Conservation (phyloP, 2,329 filamentous ascomycete species). For the Septoria petroselini region DNA sequence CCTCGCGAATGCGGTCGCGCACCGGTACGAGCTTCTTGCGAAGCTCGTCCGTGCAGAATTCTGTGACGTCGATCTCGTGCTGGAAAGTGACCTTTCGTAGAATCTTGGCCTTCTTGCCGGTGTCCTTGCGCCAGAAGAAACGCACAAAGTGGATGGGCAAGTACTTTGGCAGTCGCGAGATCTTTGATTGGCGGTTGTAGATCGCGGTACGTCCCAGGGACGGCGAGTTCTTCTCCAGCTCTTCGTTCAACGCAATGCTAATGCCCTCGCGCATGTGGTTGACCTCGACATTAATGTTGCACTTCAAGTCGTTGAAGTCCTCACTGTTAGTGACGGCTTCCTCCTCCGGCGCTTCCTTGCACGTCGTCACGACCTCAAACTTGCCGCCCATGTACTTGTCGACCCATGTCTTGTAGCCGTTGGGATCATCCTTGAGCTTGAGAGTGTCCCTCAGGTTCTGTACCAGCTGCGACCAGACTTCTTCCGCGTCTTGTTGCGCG, state of each 20-base stretch:
- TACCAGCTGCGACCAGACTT: conserved; percentile 95
- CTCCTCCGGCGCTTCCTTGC: conserved; percentile 80
- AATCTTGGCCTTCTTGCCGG: conserved; percentile 98
- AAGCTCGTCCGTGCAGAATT: conserved; percentile 92
- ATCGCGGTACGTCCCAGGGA: conserved; percentile 71
- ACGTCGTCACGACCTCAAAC: conserved; percentile 74
- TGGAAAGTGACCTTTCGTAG: conserved; percentile 98
- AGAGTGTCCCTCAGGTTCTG: conserved; percentile 77
- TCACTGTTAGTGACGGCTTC: conserved; percentile 66
- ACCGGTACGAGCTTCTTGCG: conserved; percentile 80
- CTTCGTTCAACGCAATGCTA: conserved; percentile 73
- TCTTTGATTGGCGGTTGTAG: conserved; percentile 89
- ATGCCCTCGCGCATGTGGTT: conserved; percentile 93
- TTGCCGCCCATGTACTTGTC: conserved; percentile 86
- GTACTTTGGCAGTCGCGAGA: conserved; percentile 88
- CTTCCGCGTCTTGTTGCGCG: conserved; percentile 98
- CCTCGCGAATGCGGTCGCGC: conserved; percentile 92
- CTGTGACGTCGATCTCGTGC: conserved; percentile 84
- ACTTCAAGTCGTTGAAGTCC: conserved; percentile 86
- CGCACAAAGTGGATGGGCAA: conserved; percentile 95
- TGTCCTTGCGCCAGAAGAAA: conserved; percentile 96
- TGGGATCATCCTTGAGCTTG: conserved; percentile 56
- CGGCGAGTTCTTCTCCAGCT: conserved; percentile 85
- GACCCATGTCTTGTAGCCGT: conserved; percentile 63
- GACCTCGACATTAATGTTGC: conserved; percentile 82